Base-by-base conservation (phyloP, 1,139 yeast species). In the Blastobotrys buckinghamii region DNA sequence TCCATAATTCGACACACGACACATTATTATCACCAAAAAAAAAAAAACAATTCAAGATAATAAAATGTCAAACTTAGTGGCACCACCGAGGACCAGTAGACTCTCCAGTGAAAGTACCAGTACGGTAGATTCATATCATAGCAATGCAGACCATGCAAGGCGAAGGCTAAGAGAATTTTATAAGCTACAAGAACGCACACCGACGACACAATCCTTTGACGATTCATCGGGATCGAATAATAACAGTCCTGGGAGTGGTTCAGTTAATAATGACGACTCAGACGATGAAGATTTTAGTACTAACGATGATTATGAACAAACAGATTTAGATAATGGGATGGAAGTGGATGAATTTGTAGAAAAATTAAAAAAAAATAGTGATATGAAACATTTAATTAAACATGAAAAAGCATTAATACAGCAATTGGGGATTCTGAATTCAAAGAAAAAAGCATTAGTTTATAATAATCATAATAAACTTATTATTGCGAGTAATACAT, bases 371-470 rank as follows among this genome's bases (percentile, higher is more conserved):
- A 50, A 57, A 39, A 53, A 51, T 12, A 57, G 56, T 49, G 60
- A 58, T 22, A 51, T 67, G 24, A 55, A 59, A 47, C 57, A 54
- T 9, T 57, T 70, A 16, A 52, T 69, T 22, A 53, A 53, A 47
- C 57, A 59, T 9, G 70, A 65, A 39, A 67, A 64, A 50, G 57
- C 58, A 45, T 58, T 70, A 42, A 53, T 60, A 33, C 59, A 56
- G 30, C 73, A 70, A 38, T 60, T 69, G 29, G 56, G 65, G 24
- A 61, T 66, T 5, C 59, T 71, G 29, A 71, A 70, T 37, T 67
- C 71, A 44, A 73, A 70, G 45, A 72, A 70, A 42, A 72, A 71
- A 53, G 72, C 74, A 16, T 60, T 71, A 27, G 74, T 71, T 1
- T 72, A 71, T 53, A 70, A 71, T 54, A 71, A 71, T 52, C 72